phyloP scores from a whole-genome alignment of 306 rosid species.

The Trifolium subterraneum region DNA sequence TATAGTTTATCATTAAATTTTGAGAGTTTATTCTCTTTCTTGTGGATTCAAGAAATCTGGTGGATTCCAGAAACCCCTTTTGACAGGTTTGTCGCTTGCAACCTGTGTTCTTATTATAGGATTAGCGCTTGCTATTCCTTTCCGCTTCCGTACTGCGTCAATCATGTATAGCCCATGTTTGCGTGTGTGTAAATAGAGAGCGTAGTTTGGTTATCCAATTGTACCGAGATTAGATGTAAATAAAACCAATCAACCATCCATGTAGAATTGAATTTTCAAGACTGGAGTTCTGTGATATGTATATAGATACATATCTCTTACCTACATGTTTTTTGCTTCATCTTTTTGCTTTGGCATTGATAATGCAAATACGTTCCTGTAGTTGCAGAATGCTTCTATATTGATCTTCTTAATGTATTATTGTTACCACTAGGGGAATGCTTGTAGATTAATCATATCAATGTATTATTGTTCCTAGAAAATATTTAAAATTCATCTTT shows the following conservation, averaged over 20 bases:
- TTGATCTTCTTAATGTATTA: conserved; percentile 1
- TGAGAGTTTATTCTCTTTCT: too few relatives aligned
- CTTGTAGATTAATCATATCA: conserved; percentile 3
- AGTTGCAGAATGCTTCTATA: conserved; percentile 1
- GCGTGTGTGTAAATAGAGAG: background rate
- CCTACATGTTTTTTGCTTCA: conserved; percentile 5
- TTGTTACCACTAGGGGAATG: conserved; percentile 28
- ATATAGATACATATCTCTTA: conserved; percentile 33
- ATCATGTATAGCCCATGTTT: too few relatives aligned
- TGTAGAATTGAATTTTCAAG: background rate
- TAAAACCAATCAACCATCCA: background rate
- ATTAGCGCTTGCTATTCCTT: too few relatives aligned
- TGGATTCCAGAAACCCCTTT: too few relatives aligned
- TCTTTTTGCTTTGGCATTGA: conserved; percentile 22
- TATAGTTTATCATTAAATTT: too few relatives aligned
- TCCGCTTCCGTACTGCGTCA: too few relatives aligned
- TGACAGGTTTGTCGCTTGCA: too few relatives aligned
- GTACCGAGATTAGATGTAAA: background rate
- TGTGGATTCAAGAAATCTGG: too few relatives aligned
- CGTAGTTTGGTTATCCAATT: background rate
- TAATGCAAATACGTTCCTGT: conserved; percentile 10
- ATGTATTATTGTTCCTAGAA: conserved; percentile 15
- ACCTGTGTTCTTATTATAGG: too few relatives aligned
- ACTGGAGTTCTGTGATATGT: conserved; percentile 5
- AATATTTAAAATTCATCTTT: conserved; percentile 25